These are phyloP conservation scores for Tephrocybe sp. DNA, from an alignment of 768 basidiomycete genomes.

Conservation along the genomic window DNA sequence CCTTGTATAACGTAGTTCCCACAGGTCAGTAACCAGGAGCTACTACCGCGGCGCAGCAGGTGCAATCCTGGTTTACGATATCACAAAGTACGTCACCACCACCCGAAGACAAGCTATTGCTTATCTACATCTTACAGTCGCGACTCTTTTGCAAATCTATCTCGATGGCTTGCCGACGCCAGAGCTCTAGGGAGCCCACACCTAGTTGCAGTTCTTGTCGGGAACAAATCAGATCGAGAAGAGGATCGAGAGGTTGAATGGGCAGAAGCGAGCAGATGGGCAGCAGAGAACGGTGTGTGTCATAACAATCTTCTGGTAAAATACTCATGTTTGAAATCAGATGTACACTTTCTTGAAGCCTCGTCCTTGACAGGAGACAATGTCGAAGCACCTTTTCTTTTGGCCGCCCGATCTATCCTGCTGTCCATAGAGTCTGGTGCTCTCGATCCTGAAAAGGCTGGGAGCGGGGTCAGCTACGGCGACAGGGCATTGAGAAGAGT, in stretches of 20 bases:
- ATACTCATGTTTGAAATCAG: conserved; percentile 38
- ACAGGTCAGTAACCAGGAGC: conserved; percentile 87
- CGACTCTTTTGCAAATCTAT: conserved; percentile 79
- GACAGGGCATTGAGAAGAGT: conserved; percentile 91
- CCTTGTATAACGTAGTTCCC: conserved; percentile 10
- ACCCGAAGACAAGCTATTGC: neutral
- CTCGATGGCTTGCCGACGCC: conserved; percentile 92
- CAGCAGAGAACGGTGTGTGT: conserved; percentile 84
- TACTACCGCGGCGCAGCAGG: conserved; percentile 96
- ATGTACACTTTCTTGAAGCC: conserved; percentile 90
- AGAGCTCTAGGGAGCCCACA: conserved; percentile 91
- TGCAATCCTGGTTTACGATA: conserved; percentile 91
- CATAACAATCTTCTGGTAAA: neutral
- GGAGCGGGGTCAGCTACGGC: conserved; percentile 95
- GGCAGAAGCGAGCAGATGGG: conserved; percentile 94
- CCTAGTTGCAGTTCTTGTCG: conserved; percentile 86
- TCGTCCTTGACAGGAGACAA: conserved; percentile 94
- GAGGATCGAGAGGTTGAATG: conserved; percentile 95
- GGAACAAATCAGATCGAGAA: conserved; percentile 94
- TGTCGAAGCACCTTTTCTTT: conserved; percentile 88
- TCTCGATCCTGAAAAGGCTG: conserved; percentile 91
- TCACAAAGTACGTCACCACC: conserved; percentile 64
- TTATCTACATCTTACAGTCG: conserved; percentile 53
- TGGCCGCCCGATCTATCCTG: conserved; percentile 85
- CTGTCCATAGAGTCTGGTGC: conserved; percentile 88